Evolutionary conservation across 495 filamentous ascomycete genomes (phyloP), one percentile per base, ranked within the genome.

Genomic region (Tetracladium marchalianum): DNA sequence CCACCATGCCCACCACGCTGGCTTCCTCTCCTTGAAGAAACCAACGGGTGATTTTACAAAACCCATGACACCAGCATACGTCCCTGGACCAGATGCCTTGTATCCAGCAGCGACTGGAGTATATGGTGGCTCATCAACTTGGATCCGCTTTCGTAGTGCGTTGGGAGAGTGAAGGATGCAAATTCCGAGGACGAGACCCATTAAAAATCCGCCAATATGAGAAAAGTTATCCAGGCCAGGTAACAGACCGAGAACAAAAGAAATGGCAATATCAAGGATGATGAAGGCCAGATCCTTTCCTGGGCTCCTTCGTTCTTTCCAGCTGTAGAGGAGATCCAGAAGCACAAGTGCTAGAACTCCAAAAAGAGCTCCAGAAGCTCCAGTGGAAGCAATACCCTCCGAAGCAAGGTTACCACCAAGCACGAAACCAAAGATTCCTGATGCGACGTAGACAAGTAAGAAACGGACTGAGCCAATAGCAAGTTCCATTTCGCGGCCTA

Each of bases 1-100:
- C 92, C 92, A 98, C 90, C 93, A 98, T 9, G 67, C 83, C 92
- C 92, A 98, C 92, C 92, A 98, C 1, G 93, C 66, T 18, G 86
- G 83, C 62, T 90, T 94, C 5, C 92, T 73, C 16, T 86, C 87
- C 61, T 85, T 87, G 71, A 98, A 96, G 64, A 96, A 96, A 2
- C 75, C 76, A 0, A 89, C 55, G 0, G 87, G 87, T 46, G 77
- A 72, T 54, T 78, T 81, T 38, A 78, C 58, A 56, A 90, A 88
- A 1, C 68, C 66, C 31, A 65, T 68, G 15, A 78, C 58, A 1
- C 70, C 65, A 2, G 65, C 68, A 41, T 66, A 65, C 1, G 62
- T 59, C 10, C 64, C 47, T 15, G 55, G 61, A 11, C 57, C 63
- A 46, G 60, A 56, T 34, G 27, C 18, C 47, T 53, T 55, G 55